These are phyloP conservation scores for Cercospora nicotianae DNA, from an alignment of 2,329 filamentous ascomycete genomes.

Conservation along the genomic window DNA sequence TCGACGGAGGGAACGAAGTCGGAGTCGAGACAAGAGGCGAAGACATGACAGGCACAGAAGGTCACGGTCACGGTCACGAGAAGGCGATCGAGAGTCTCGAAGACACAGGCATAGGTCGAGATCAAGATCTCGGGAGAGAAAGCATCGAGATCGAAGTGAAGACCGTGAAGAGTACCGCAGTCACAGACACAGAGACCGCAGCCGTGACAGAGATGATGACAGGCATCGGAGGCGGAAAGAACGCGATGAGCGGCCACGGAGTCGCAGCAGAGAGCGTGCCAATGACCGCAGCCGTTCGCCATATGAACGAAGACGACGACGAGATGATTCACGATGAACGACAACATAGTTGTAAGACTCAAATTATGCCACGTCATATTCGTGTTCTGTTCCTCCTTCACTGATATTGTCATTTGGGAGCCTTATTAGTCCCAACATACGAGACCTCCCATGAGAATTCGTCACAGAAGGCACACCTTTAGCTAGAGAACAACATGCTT, in stretches of 20 bases:
- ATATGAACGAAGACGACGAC: slow-evolving; percentile 18
- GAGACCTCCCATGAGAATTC: not conserved
- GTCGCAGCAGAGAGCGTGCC: slow-evolving; percentile 16
- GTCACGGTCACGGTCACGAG: slow-evolving; percentile 35
- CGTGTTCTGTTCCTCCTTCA: not conserved
- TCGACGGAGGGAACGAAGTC: slow-evolving; percentile 30
- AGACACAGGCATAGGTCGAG: slow-evolving; percentile 30
- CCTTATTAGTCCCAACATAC: no score
- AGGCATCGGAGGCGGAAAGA: slow-evolving; percentile 15
- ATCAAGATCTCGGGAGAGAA: slow-evolving; percentile 20
- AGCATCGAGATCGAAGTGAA: not conserved
- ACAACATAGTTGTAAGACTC: not conserved
- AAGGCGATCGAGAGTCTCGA: slow-evolving; percentile 28
- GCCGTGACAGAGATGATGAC: slow-evolving; percentile 22
- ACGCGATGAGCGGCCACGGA: slow-evolving; percentile 20
- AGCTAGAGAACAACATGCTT: not conserved
- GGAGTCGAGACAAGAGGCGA: slow-evolving; percentile 28
- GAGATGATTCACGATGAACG: slow-evolving; percentile 22
- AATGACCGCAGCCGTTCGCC: slow-evolving; percentile 29
- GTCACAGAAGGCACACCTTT: not conserved
- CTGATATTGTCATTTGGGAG: not conserved
- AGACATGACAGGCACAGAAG: slow-evolving; percentile 27
- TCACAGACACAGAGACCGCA: slow-evolving; percentile 20
- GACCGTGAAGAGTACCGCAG: slow-evolving; percentile 19
- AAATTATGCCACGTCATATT: not conserved